Percentiles rank a stretch among this genome's conserved stretches.
Evolutionary conservation across 208 protist species (phyloP).

Genomic region (Angomonas ambiguus): DNA sequence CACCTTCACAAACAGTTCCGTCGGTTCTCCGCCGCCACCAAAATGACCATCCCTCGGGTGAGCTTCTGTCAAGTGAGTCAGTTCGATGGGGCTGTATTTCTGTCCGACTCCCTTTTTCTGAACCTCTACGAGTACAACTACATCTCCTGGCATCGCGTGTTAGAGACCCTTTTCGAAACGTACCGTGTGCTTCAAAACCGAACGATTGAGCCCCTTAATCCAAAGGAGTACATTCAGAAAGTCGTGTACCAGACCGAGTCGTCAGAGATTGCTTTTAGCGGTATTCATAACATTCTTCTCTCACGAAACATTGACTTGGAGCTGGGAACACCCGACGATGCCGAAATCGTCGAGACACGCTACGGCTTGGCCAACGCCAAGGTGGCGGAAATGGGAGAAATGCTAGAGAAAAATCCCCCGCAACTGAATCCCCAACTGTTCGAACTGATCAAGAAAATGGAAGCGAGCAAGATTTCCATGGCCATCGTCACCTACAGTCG

Average conservation of each 20-base stretch:
- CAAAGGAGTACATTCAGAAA: conserved; percentile 79
- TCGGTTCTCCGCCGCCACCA: conserved; percentile 22
- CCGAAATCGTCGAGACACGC: conserved; percentile 87
- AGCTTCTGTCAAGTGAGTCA: conserved; percentile 35
- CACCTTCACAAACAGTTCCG: conserved; percentile 78
- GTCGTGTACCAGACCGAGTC: conserved; percentile 81
- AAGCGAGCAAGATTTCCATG: conserved; percentile 50
- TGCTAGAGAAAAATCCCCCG: conserved; percentile 47
- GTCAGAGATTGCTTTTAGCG: conserved; percentile 76
- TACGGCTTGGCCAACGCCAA: conserved; percentile 89
- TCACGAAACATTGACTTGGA: conserved; percentile 67
- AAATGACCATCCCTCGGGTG: conserved; percentile 50
- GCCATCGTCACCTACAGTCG: conserved; percentile 83
- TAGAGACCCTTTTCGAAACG: conserved; percentile 86
- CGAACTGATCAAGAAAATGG: conserved; percentile 48
- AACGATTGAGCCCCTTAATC: conserved; percentile 66
- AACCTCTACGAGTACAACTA: conserved; percentile 87
- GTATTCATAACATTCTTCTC: conserved; percentile 79
- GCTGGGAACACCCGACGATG: conserved; percentile 79
- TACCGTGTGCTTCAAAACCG: conserved; percentile 75
- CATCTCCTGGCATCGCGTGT: conserved; percentile 72
- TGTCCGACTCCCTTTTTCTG: conserved; percentile 75
- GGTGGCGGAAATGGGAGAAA: conserved; percentile 80
- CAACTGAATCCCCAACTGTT: conserved; percentile 51
- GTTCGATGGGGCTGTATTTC: conserved; percentile 83